Base-by-base conservation (phyloP, 352 stramenopile genomes). In the Phytophthora cajani region DNA sequence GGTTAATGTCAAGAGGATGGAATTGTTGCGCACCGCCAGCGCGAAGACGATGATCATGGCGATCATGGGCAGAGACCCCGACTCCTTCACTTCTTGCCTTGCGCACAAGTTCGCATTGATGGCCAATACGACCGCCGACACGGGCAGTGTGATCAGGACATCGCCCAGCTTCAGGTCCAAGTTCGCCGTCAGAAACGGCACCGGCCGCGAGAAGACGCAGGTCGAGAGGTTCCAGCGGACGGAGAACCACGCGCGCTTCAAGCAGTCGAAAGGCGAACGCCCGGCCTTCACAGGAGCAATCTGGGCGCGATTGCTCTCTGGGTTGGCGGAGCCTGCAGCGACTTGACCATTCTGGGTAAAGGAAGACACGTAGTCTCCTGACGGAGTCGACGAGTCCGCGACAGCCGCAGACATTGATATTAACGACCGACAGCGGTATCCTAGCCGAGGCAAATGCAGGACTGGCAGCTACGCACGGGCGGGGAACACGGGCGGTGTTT, bases 1-100 rank as follows among this genome's bases (percentile, higher is more conserved):
- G 0, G 72, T 84, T 17, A 74, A 25, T 1, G 53, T 54, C 38
- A 82, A 49, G n/a, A 87, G 53, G 32, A 82, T 67, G 12, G 73
- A 75, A 42, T 87, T 87, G 77, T 87, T 84, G 47, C 80, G 77
- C 8, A 87, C 64, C 1, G 75, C 57, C 5, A 87, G 57, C 1
- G 67, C 70, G 38, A 87, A 82, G 3, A 75, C 62, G 16, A 80
- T 7, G 2, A 78, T 55, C 67, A 87, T 70, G 11, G 51, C 63
- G 40, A 85, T n/a, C 30, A 64, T 53, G 8, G 80, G 75, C 12
- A 76, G 36, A 7, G 49, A 38, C 0, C 77, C 80, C 1, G 64
- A 73, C 21, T 30, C 62, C 4, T 19, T 19, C 0, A 73, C 64
- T 10, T 79, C 25, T 38, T 69, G 21, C 33, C 53, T 36, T 1